Base-by-base conservation (phyloP, 306 rosid species). In the Rubus parviflorus region DNA sequence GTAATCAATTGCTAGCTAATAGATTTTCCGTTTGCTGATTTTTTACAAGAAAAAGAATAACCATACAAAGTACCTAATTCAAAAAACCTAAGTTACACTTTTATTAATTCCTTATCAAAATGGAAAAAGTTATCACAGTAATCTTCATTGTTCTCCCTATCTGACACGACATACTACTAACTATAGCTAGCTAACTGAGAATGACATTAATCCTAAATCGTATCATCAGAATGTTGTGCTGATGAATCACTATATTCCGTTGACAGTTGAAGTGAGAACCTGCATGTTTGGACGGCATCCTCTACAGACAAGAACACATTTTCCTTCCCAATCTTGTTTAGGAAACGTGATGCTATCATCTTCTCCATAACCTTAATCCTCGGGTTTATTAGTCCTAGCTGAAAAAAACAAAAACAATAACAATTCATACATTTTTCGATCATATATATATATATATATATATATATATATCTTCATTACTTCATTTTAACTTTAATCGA, bases 351-450 rank as follows among this genome's bases (percentile, higher is more conserved):
- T 40, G 52, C 46, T 25, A 86, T 43, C 79, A 95, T 75, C 89
- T 89, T 95, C 85, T 95, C 99, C 95, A 90, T 83, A 37, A 95
- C 97, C 63, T 81, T 88, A 5, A 87, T 0, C 68, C 97, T 92
- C 23, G 99, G 99, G 81, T 95, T 95, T 64, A 92, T 83, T 0
- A 95, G 56, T 17, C 70, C 80, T 84, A 87, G 57, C 97, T 94
- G 60, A 75, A 62, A 7, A 37, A 54, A 2, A 37, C 22, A 45
- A 10, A 42, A 16, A 51, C 19, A n/a, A n/a, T n/a, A n/a, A 30
- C 35, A 30, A 30, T 30, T 30, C 35, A 30, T 30, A 30, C 35
- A 30, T 30, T 0, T 30, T 30, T 30, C 35, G 35, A 30, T 30
- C 35, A 30, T 30, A 30, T 30, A 30, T 25, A 25, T 25, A 25